Evolutionary conservation across 805 yeast genomes (phyloP).

Genomic region (Komagataella kurtzmanii): DNA sequence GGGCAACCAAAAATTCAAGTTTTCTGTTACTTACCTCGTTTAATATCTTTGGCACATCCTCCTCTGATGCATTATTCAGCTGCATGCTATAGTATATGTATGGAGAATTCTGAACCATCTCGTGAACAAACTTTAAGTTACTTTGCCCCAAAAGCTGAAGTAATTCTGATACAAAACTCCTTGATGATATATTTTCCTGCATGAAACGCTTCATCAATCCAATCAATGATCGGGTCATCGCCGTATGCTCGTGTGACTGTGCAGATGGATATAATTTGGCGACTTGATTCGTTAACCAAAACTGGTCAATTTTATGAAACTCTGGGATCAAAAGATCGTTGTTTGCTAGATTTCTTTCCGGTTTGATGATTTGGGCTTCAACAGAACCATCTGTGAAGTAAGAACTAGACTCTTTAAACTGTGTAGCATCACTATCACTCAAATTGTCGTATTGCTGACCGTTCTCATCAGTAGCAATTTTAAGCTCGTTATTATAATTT

Average conservation of each 20-base stretch:
- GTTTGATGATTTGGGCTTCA: conserved; percentile 1
- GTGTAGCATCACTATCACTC: conserved; percentile 9
- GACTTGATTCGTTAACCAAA: background rate
- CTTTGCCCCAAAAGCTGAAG: background rate
- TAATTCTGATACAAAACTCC: background rate
- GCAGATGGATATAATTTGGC: background rate
- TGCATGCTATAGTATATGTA: background rate
- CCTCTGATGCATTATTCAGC: background rate
- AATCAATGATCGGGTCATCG: background rate
- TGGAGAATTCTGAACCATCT: background rate
- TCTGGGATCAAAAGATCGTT: background rate
- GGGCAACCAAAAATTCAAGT: conserved; percentile 24
- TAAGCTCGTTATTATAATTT: conserved; percentile 9
- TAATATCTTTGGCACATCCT: background rate
- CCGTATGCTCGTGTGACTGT: background rate
- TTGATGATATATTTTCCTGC: background rate
- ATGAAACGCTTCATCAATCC: background rate
- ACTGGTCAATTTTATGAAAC: background rate
- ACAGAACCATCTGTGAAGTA: background rate
- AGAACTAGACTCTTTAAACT: conserved; percentile 6
- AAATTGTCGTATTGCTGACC: conserved; percentile 14
- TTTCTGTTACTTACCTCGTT: conserved; percentile 31
- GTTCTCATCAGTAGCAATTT: conserved; percentile 11
- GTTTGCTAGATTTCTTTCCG: background rate
- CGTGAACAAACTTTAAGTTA: background rate